phyloP scores from a whole-genome alignment of 371 early-diverging fungal species.

The Phascolomyces articulosus region DNA sequence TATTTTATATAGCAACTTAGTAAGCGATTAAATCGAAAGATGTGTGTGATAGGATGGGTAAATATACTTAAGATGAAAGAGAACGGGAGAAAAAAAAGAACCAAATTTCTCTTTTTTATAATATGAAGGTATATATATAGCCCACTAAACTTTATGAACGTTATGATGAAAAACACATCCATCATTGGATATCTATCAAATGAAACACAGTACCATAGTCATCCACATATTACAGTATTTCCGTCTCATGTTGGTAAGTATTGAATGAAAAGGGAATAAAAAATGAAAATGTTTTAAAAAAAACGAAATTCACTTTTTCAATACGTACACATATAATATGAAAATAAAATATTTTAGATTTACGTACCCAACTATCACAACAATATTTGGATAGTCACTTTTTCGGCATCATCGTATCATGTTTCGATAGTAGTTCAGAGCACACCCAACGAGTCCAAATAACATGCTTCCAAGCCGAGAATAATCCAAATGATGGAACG shows the following conservation, averaged over 20 bases:
- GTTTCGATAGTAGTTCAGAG: slow-evolving; percentile 60
- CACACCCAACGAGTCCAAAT: slow-evolving; percentile 58
- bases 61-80: slow-evolving; percentile 9
- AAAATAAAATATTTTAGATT: slow-evolving; percentile 57
- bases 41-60: slow-evolving; percentile 76
- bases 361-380: slow-evolving; percentile 68
- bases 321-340: too few species aligned
- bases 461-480: slow-evolving; percentile 57
- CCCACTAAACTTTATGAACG: too few species aligned
- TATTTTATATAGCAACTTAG: slow-evolving; percentile 37
- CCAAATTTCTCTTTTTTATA: too few species aligned
- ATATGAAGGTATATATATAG: too few species aligned
- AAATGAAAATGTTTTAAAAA: neutral
- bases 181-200: neutral
- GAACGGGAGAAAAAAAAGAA: too few species aligned
- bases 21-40: slow-evolving; percentile 41
- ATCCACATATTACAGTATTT: slow-evolving; percentile 79
- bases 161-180: too few species aligned
- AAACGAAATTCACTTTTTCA: too few species aligned
- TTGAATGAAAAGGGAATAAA: neutral
- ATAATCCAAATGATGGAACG: neutral
- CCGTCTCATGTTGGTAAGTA: slow-evolving; percentile 71
- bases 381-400: slow-evolving; percentile 70
- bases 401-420: slow-evolving; percentile 73
- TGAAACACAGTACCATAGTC: slow-evolving; percentile 57